A percentile compares a stretch with the other conserved stretches of the same genome.
Evolutionary conservation across 140 eudicot genomes (phyloP).

Genomic region (Bidens hawaiensis): DNA sequence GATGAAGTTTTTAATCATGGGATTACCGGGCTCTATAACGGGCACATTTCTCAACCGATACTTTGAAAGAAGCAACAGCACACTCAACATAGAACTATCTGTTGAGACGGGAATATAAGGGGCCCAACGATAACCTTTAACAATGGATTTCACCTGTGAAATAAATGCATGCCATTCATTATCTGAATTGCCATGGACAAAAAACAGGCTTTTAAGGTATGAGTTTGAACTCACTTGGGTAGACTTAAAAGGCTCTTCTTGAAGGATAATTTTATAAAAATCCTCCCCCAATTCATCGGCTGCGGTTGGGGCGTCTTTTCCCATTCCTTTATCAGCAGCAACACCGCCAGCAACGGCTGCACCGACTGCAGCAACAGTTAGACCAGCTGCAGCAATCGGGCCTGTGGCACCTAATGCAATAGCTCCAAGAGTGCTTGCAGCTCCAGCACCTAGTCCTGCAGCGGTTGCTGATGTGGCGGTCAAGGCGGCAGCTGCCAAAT

Average conservation of each 20-base stretch:
- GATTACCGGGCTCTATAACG: constrained; percentile 66
- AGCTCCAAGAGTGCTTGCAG: constrained; percentile 78
- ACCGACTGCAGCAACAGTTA: constrained; percentile 76
- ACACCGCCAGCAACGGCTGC: constrained; percentile 90
- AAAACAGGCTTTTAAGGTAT: not conserved
- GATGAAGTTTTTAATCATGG: constrained; percentile 62
- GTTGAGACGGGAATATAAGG: constrained; percentile 90
- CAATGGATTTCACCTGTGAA: constrained; percentile 77
- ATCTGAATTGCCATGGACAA: not conserved
- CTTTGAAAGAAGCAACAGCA: constrained; percentile 72
- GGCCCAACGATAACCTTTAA: constrained; percentile 73
- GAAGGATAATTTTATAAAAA: constrained; percentile 79
- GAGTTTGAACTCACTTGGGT: constrained; percentile 61
- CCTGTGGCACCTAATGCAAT: constrained; percentile 77
- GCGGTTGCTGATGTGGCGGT: constrained; percentile 81
- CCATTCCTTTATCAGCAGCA: constrained; percentile 67
- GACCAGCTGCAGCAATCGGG: constrained; percentile 67
- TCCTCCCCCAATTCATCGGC: constrained; percentile 84
- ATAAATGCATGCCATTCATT: not conserved
- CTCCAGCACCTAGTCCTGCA: constrained; percentile 84
- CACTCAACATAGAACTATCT: constrained; percentile 81
- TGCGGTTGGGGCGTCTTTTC: constrained; percentile 72
- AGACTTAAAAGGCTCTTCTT: constrained; percentile 95
- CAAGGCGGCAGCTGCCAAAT: constrained; percentile 69
- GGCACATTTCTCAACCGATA: constrained; percentile 89